phyloP scores from a whole-genome alignment of 345 rosid species.

The Limnanthes douglasii region DNA sequence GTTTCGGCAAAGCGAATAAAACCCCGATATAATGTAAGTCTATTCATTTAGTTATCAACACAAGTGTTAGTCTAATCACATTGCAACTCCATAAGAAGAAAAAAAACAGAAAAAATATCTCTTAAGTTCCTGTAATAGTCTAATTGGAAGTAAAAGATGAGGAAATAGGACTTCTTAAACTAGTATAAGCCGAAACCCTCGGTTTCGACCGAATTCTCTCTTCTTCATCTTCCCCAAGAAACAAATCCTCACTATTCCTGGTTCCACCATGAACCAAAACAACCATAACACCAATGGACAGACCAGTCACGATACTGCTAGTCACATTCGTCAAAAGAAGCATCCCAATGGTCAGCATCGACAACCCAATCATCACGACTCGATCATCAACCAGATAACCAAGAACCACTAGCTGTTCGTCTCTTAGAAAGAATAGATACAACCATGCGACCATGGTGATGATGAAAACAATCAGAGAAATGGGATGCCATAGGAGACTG shows the following conservation, averaged over 20 bases:
- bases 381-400: constrained; percentile 27
- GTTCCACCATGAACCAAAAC: constrained; percentile 30
- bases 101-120: too few species aligned
- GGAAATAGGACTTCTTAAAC: too few species aligned
- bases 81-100: too few species aligned
- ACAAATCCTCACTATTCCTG: constrained; percentile 21
- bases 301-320: constrained; percentile 18
- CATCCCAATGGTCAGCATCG: constrained; percentile 17
- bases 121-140: too few species aligned
- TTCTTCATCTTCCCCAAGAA: constrained; percentile 21
- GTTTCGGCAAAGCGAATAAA: too few species aligned
- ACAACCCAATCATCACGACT: constrained; percentile 16
- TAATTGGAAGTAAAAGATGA: too few species aligned
- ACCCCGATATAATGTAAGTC: too few species aligned
- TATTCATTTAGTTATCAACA: too few species aligned
- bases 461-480: constrained; percentile 24
- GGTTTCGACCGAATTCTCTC: too few species aligned
- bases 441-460: constrained; percentile 31
- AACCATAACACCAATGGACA: constrained; percentile 22
- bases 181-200: too few species aligned
- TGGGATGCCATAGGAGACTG: constrained; percentile 46
- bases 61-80: too few species aligned
- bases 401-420: constrained; percentile 20
- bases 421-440: constrained; percentile 35
- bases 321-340: constrained; percentile 26